Evolutionary conservation across 2,329 filamentous ascomycete species (phyloP), one percentile per base, ranked within the genome.

Genomic region (Sordariomycetes sp.): DNA sequence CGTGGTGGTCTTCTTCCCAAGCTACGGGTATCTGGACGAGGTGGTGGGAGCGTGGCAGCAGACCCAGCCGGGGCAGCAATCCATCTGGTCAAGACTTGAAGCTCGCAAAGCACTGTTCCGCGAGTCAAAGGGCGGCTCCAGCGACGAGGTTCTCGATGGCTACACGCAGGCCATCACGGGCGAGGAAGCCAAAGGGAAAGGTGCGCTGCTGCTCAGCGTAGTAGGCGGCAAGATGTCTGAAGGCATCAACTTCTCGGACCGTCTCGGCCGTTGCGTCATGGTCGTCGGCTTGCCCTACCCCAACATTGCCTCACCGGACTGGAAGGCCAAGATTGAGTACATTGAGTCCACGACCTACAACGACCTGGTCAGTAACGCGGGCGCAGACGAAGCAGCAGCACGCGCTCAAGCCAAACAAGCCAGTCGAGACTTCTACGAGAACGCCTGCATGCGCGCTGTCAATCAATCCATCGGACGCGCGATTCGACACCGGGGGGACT

Each of bases 201-300:
- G 88, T 0, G 90, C 84, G 0, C 62, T 96, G 0, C 71, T 98
- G 0, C 72, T 98, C 18, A 88, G 86, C 35, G 88, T 98, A 4
- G 82, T 98, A 3, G 90, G 90, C 35, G 92, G 92, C 11, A 94
- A 90, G 45, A 81, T 98, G 61, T 94, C 86, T 38, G 92, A 98
- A 59, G 92, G 92, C 43, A 98, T 98, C 63, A 98, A 98, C 59
- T 98, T 98, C 62, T 90, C 86, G 1, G 88, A 98, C 59, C 70
- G 72, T 4, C 75, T 98, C 1, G 92, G 92, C 2, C 79, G 92
- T 18, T 90, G 85, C 35, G 87, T 98, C 8, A 66, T 94, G 11
- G 82, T 96, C n/a, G 75, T 96, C 11, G 92, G 92, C 0, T 64
- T 98, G 4, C 92, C 92, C 0, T 98, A 93, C 46, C 87, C 92